Conservation (phyloP, 495 filamentous ascomycete genomes). For the Penicillium flavigenum region DNA sequence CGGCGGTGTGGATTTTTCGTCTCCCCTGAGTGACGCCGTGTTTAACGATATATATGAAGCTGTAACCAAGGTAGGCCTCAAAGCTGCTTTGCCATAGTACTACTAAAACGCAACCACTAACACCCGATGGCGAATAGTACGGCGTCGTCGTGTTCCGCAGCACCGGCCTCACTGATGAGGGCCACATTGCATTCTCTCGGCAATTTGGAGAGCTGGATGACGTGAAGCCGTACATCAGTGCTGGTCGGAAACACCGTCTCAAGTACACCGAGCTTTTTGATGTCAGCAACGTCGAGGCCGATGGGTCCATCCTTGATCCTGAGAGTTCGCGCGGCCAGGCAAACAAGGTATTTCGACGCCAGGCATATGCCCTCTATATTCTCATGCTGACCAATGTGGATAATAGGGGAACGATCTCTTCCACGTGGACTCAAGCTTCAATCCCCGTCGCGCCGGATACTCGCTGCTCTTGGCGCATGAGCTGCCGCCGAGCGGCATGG, state of each 20-base stretch:
- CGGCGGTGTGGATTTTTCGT: slow-evolving; percentile 50
- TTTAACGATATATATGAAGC: slow-evolving; percentile 39
- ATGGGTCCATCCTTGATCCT: slow-evolving; percentile 36
- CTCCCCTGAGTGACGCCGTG: slow-evolving; percentile 42
- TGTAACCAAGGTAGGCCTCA: slow-evolving; percentile 16
- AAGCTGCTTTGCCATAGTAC: too few relatives aligned
- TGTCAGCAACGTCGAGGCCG: slow-evolving; percentile 53
- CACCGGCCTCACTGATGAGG: slow-evolving; percentile 48
- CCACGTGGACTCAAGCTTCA: slow-evolving; percentile 58
- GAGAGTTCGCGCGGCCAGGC: slow-evolving; percentile 37
- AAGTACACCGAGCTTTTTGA: slow-evolving; percentile 54
- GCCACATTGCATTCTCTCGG: slow-evolving; percentile 52
- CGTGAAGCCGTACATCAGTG: slow-evolving; percentile 46
- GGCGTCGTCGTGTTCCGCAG: slow-evolving; percentile 54
- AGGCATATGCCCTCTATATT: too few relatives aligned
- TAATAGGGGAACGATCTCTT: slow-evolving; percentile 52
- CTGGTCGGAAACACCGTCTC: slow-evolving; percentile 47
- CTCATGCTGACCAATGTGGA: neutral
- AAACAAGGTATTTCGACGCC: slow-evolving; percentile 18
- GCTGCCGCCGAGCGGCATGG: slow-evolving; percentile 49
- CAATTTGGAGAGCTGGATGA: slow-evolving; percentile 58
- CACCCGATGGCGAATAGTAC: too few relatives aligned
- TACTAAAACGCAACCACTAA: too few relatives aligned
- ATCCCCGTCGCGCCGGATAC: slow-evolving; percentile 55
- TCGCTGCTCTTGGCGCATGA: slow-evolving; percentile 51